phyloP scores from a whole-genome alignment of 2,329 filamentous ascomycete genomes.

The Neonectria faginata region DNA sequence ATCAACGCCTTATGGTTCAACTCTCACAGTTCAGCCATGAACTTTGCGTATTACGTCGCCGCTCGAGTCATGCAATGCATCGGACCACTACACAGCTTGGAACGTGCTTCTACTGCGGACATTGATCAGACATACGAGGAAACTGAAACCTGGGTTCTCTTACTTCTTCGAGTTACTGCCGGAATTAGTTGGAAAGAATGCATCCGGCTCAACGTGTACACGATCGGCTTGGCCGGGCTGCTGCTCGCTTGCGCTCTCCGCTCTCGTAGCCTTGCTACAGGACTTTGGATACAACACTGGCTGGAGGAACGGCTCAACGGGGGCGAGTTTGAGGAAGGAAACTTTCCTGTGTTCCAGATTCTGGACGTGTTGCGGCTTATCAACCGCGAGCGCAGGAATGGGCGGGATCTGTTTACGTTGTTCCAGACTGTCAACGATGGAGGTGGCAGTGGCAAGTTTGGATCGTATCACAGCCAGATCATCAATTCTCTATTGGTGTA shows the following conservation, averaged over 20 bases:
- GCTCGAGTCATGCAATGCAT: conserved; percentile 25
- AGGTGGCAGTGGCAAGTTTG: conserved; percentile 32
- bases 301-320: conserved; percentile 27
- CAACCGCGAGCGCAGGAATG: conserved; percentile 30
- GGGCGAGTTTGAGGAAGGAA: conserved; percentile 38
- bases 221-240: conserved; percentile 37
- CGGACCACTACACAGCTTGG: not conserved
- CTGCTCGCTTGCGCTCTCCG: conserved; percentile 35
- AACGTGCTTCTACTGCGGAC: not conserved
- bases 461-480: conserved; percentile 32
- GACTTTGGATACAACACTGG: conserved; percentile 40
- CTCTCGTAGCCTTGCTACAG: conserved; percentile 16
- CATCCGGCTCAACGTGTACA: conserved; percentile 37
- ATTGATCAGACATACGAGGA: not conserved
- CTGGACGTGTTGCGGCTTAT: conserved; percentile 29
- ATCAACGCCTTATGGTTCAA: conserved; percentile 16
- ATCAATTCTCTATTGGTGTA: conserved; percentile 22
- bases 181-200: conserved; percentile 42
- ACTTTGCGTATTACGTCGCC: conserved; percentile 28
- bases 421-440: conserved; percentile 30
- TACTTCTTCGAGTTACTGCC: conserved; percentile 40
- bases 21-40: conserved; percentile 25
- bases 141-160: conserved; percentile 26
- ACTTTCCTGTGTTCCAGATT: conserved; percentile 38
- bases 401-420: conserved; percentile 13